Evolutionary conservation across 306 rosid species (phyloP), one percentile per base, ranked within the genome.

Genomic region (Corylus avellana): DNA sequence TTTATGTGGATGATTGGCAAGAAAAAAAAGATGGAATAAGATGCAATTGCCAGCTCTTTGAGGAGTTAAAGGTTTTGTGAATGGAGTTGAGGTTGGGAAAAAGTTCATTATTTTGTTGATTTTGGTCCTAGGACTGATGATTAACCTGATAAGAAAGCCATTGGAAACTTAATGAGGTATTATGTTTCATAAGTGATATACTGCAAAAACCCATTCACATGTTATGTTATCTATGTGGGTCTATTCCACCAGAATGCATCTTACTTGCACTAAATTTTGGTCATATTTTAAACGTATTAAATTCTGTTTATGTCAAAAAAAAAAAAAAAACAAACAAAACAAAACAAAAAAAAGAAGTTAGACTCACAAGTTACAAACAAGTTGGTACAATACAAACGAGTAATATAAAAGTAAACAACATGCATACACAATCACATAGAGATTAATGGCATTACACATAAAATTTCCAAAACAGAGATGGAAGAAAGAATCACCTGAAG

Each of bases 401-500:
- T 18, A 51, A 72, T 12, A 48, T 8, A 39, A 68, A 10, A 59
- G 66, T 37, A 39, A 68, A 37, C 13, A 22, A 67, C 22, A 0
- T 66, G 49, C 14, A 59, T 20, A 73, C 6, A 18, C 46, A 47
- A 16, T 59, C 71, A 50, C n/a, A 80, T 12, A 69, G 1, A 22
- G 25, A 46, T 53, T 29, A 58, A 71, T 1, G 16, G 51, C 16
- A 62, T 14, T 25, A 61, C 64, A 81, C 47, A 69, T 75, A 70
- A 63, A 78, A 32, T 75, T 72, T 46, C 55, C 35, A 61, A 32
- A 56, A 54, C 64, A 44, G 14, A 54, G 47, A 76, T 57, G 83
- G 79, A 72, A 25, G 7, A n/a, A 73, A 78, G 12, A 49, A 59
- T 73, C 82, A 96, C 99, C 99, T 89, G 97, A 84, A 91, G 88